Base-by-base conservation (phyloP, 257 asterid species). In the Nicotiana attenuata region DNA sequence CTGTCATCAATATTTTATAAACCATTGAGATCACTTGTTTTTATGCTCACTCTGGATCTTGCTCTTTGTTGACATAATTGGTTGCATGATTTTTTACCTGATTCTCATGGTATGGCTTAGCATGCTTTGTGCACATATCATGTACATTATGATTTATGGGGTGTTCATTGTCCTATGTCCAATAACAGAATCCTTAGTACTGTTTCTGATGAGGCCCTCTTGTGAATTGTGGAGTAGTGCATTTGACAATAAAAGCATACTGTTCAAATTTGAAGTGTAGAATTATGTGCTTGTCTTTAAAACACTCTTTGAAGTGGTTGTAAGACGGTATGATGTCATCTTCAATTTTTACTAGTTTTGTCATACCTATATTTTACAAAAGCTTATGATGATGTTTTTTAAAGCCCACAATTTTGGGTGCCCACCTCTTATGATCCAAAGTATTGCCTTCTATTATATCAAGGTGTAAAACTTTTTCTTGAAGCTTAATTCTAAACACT, bases 51-150 rank as follows among this genome's bases (percentile, higher is more conserved):
- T 10, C 3, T 17, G 31, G 7, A 57, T 10, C 4, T 13, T 5
- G 15, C 53, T 66, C 41, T 61, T 29, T 9, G n/a, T 10, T 3
- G 35, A 55, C 22, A 55, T 5, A 11, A 15, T 17, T 57, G 56
- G 5, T 73, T 56, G 11, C 38, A 33, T 17, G 8, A 47, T 20
- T 61, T 45, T 81, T 63, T 57, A 71, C 35, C 29, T 47, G 50
- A 65, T 33, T 38, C 8, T 47, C 53, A 35, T 38, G 22, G 38
- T 52, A 60, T 80, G 77, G 22, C 22, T 71, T 71, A 33, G 41
- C 79, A 75, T 75, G 52, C 63, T 22, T 47, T n/a, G 4, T 53
- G 33, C 85, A 87, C 85, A 87, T 85, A 83, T 84, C 45, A 24
- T 75, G 41, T 73, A 24, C 41, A 50, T 50, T 15, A 50, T 20